Conservation (phyloP, 2,329 filamentous ascomycete species). For the Phialemoniopsis sp. region DNA sequence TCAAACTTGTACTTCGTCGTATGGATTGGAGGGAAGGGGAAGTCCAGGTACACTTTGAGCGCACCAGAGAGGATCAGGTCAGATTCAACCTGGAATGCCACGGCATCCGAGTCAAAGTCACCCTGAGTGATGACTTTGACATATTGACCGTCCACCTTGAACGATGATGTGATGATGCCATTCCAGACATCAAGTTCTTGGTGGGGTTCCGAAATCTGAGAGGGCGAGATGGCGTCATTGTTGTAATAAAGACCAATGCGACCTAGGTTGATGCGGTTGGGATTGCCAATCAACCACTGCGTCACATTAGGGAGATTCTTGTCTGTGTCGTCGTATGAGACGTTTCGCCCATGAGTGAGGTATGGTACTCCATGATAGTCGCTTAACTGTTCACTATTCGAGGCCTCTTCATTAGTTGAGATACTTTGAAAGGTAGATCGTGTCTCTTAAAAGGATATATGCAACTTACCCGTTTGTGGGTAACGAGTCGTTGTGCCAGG, state of each 20-base stretch:
- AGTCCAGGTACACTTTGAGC: constrained; percentile 33
- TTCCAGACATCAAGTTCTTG: constrained; percentile 32
- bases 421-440: too few relatives aligned
- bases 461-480: constrained; percentile 26
- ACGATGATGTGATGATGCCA: constrained; percentile 31
- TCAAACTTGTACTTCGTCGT: constrained; percentile 36
- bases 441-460: too few relatives aligned
- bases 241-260: constrained; percentile 33
- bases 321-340: constrained; percentile 31
- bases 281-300: constrained; percentile 49
- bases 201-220: constrained; percentile 18
- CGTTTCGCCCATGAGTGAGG: constrained; percentile 28
- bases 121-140: constrained; percentile 29
- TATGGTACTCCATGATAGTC: constrained; percentile 26
- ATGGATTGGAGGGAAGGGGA: constrained; percentile 34
- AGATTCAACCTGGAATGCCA: constrained; percentile 30
- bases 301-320: constrained; percentile 28
- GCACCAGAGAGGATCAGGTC: constrained; percentile 23
- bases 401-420: too few relatives aligned
- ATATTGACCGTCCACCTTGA: constrained; percentile 19
- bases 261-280: constrained; percentile 37
- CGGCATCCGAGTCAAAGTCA: constrained; percentile 31
- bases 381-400: constrained; percentile 15
- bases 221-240: constrained; percentile 19
- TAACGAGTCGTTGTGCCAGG: constrained; percentile 29